A percentile compares a stretch with the other conserved stretches of the same genome.
Conservation (phyloP, 345 rosid genomes). For the Hirschfeldia incana region DNA sequence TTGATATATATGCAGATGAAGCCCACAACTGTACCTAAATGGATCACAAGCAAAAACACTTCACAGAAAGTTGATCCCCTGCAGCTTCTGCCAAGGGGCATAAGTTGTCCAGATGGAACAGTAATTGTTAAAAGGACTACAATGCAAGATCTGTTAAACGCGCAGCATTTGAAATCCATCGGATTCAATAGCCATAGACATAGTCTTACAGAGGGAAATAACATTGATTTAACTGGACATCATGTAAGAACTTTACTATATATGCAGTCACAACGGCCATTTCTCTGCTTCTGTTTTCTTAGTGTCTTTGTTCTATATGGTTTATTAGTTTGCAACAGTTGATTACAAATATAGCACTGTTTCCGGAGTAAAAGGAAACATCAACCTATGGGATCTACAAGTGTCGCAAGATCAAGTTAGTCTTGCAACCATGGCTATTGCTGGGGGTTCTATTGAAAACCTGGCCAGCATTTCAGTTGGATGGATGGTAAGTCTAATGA, state of each 20-base stretch:
- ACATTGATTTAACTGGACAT: constrained; percentile 24
- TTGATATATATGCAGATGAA: constrained; percentile 10
- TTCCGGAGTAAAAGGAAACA: constrained; percentile 22
- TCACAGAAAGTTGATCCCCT: constrained; percentile 4
- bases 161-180: constrained; percentile 9
- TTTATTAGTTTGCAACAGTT: constrained; percentile 22
- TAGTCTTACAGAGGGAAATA: not conserved
- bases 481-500: constrained; percentile 28
- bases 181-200: constrained; percentile 16
- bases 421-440: constrained; percentile 26
- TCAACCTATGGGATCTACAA: constrained; percentile 31
- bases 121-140: constrained; percentile 32
- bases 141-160: constrained; percentile 20
- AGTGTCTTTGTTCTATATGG: not conserved
- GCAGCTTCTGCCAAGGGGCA: not conserved
- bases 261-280: not conserved
- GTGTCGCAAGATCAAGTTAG: constrained; percentile 28
- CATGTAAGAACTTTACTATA: constrained; percentile 20
- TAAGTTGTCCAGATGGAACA: constrained; percentile 32
- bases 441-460: not conserved
- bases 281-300: not conserved
- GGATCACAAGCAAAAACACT: constrained; percentile 8
- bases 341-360: not conserved
- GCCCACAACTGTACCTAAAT: constrained; percentile 20
- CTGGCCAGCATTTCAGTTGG: constrained; percentile 35